Conservation (phyloP, 345 rosid genomes). For the Acer yangbiense region DNA sequence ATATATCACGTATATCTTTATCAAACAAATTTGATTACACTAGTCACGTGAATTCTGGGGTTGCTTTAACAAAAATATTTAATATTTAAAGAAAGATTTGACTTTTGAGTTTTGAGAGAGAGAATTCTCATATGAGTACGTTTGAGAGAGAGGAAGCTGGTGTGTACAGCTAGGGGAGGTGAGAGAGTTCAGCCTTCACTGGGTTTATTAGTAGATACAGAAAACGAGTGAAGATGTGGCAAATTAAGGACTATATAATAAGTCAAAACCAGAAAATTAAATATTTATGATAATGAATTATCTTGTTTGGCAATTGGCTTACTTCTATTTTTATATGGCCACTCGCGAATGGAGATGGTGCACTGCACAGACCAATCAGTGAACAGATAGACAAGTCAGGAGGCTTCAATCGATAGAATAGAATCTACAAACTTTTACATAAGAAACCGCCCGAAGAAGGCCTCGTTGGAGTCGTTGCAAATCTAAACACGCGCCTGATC, state of each 20-base stretch:
- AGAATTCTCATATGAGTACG: not conserved
- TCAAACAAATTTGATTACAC: constrained; percentile 36
- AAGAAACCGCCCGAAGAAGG: no score
- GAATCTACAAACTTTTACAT: not conserved
- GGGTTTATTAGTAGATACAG: no score
- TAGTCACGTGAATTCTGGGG: constrained; percentile 48
- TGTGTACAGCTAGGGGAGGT: not conserved
- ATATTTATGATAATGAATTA: no score
- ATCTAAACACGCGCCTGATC: constrained; percentile 5
- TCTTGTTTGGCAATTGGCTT: no score
- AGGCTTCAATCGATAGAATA: not conserved
- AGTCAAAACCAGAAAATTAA: no score
- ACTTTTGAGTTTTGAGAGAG: not conserved
- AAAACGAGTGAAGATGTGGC: no score
- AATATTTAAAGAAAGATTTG: constrained; percentile 1
- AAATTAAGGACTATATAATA: no score
- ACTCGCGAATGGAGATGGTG: not conserved
- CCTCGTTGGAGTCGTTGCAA: not conserved
- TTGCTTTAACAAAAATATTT: constrained; percentile 29
- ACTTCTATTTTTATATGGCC: no score
- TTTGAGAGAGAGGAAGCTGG: not conserved
- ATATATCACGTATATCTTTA: constrained; percentile 4
- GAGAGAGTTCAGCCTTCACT: not conserved
- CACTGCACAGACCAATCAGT: constrained; percentile 8
- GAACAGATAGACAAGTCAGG: not conserved